These are phyloP conservation scores for Fraxinus albicans DNA, from an alignment of 305 asterid genomes.

Conservation along the genomic window DNA sequence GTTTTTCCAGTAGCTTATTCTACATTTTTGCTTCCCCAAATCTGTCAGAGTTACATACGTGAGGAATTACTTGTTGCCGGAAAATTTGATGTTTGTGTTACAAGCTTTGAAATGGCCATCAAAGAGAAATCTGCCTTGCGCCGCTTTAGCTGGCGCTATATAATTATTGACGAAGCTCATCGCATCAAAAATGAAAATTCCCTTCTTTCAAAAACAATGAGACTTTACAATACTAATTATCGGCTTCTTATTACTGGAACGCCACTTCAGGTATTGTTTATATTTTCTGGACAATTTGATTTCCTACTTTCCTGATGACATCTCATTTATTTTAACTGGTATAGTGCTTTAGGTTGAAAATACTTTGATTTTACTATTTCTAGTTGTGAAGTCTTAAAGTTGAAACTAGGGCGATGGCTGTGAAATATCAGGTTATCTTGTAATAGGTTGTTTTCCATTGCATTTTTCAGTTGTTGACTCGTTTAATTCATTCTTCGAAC, in stretches of 20 bases:
- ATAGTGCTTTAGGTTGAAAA: background rate
- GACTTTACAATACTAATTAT: conserved; percentile 82
- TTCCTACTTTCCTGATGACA: background rate
- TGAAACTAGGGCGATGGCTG: background rate
- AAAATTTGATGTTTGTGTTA: conserved; percentile 94
- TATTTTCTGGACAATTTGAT: background rate
- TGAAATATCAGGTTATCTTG: background rate
- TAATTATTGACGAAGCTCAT: conserved; percentile 98
- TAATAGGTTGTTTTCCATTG: conserved; percentile 3
- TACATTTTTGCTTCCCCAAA: conserved; percentile 11
- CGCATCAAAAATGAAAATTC: conserved; percentile 97
- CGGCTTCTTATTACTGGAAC: conserved; percentile 98
- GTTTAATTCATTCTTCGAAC: background rate
- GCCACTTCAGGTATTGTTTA: conserved; percentile 79
- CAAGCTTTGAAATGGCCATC: conserved; percentile 99
- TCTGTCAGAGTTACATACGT: conserved; percentile 72
- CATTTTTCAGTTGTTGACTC: background rate
- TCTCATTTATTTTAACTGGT: background rate
- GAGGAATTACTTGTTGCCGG: conserved; percentile 98
- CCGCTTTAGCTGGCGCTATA: conserved; percentile 97
- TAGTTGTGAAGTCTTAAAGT: background rate
- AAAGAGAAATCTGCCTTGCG: conserved; percentile 86
- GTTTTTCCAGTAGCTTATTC: conserved; percentile 8
- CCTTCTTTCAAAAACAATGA: conserved; percentile 95
- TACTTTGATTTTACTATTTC: background rate